A percentile compares a stretch with the other conserved stretches of the same genome.
phyloP scores from a whole-genome alignment of 805 yeast genomes.

The Ascoidea tarda region DNA sequence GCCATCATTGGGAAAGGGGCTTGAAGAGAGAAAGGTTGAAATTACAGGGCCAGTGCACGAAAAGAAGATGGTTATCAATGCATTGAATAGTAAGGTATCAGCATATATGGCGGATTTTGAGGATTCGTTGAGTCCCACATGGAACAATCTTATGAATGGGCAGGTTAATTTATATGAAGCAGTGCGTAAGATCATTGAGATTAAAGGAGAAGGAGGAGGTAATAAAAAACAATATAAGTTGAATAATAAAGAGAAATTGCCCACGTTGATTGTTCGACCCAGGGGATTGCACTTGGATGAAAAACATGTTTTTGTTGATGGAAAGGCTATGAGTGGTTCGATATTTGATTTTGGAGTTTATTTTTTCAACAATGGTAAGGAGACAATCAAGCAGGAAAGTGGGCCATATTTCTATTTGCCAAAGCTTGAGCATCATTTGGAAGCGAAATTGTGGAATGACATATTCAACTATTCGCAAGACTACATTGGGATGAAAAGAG shows the following conservation, averaged over 20 bases:
- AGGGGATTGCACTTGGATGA: constrained; percentile 83
- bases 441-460: constrained; percentile 76
- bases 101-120: constrained; percentile 83
- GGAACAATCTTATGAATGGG: constrained; percentile 69
- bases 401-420: constrained; percentile 80
- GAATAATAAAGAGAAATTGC: constrained; percentile 42
- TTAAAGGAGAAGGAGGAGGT: constrained; percentile 16
- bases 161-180: constrained; percentile 71
- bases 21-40: constrained; percentile 63
- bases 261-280: constrained; percentile 74
- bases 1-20: constrained; percentile 55
- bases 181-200: constrained; percentile 51
- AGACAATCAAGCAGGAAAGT: constrained; percentile 44
- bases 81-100: constrained; percentile 63
- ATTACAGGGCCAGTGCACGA: constrained; percentile 73
- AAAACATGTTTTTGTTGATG: constrained; percentile 55
- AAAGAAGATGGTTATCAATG: constrained; percentile 73
- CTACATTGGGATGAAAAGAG: constrained; percentile 50
- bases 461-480: constrained; percentile 68
- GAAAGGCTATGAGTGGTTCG: constrained; percentile 67
- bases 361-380: constrained; percentile 62
- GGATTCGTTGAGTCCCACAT: constrained; percentile 75
- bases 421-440: constrained; percentile 77
- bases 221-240: constrained; percentile 31
- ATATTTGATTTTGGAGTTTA: constrained; percentile 68